These are phyloP conservation scores for Phylloporus sp. DNA, from an alignment of 768 basidiomycete species.

Conservation along the genomic window DNA sequence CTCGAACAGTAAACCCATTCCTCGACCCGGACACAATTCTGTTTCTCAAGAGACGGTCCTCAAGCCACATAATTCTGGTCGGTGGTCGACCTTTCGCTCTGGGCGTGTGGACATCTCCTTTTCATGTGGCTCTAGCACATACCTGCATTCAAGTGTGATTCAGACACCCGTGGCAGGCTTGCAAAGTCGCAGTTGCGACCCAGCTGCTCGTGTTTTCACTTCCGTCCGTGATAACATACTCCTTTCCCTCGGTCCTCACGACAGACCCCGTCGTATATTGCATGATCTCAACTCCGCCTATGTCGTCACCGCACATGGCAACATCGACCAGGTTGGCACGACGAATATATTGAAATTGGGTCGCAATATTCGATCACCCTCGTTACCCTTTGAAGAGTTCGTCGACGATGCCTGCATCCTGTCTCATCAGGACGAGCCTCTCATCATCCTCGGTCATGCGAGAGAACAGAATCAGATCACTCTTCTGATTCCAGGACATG, in stretches of 20 bases:
- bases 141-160: not conserved
- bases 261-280: conserved; percentile 40
- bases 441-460: conserved; percentile 37
- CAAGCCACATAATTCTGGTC: too few relatives aligned
- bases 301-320: conserved; percentile 38
- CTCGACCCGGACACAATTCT: too few relatives aligned
- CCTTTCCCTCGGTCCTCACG: conserved; percentile 28
- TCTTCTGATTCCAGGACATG: conserved; percentile 13
- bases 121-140: not conserved
- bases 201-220: not conserved
- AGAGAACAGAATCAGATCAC: conserved; percentile 35
- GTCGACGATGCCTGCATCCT: conserved; percentile 44
- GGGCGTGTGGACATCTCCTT: conserved; percentile 18
- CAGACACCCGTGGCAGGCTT: too few relatives aligned
- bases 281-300: conserved; percentile 11
- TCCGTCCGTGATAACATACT: not conserved
- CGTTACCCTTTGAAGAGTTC: conserved; percentile 24
- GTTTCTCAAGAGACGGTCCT: too few relatives aligned
- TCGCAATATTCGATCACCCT: conserved; percentile 18
- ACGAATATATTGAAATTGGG: conserved; percentile 14
- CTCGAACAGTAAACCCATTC: too few relatives aligned
- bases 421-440: conserved; percentile 16
- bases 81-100: conserved; percentile 26
- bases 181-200: too few relatives aligned
- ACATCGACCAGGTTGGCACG: conserved; percentile 29